Base-by-base conservation (phyloP, 352 stramenopile genomes). In the Globisporangium uncinulatum region DNA sequence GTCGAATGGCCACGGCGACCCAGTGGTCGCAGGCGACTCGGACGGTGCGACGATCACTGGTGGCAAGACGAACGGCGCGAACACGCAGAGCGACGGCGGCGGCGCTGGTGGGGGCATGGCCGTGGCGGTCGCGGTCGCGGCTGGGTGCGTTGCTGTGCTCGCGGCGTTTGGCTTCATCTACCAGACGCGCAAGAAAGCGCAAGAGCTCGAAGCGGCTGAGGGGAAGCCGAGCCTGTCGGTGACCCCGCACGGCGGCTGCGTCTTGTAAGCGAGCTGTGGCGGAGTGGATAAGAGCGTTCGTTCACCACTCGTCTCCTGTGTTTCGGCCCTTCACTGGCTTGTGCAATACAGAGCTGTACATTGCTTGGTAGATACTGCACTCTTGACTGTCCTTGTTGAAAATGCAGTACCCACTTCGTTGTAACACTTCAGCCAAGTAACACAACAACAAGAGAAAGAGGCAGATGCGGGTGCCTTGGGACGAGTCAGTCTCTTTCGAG, bases 161-260 rank as follows among this genome's bases (percentile, higher is more conserved):
- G 69, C 71, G n/a, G 79, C 79, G 1, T 86, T 86, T 51, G 79
- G 72, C 24, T 89, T 89, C 73, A 87, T 89, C 67, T 89, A 86
- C 71, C 77, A 87, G 69, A 69, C 75, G 32, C 79, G 79, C 64
- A 76, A 87, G 71, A 82, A 80, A 55, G 79, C 79, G 2, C 56
- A 75, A 42, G 71, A 82, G 60, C 66, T 89, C 6, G 79, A 84
- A 31, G 62, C 66, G 6, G 61, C 51, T 14, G 76, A 86, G 34
- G 59, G 63, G 59, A 89, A 89, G 74, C 63, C 37, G 42, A 63
- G 57, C 51, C 76, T 67, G 17, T 57, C 73, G 39, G 61, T 86
- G 53, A 86, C 78, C 20, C 78, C 78, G 6, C 57, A 67, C 19
- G 74, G 79, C 62, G 74, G 75, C 59, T 82, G 74, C 56, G 61